These are phyloP conservation scores for Durusdinium trenchii DNA, from an alignment of 73 alveolate species.

Conservation along the genomic window DNA sequence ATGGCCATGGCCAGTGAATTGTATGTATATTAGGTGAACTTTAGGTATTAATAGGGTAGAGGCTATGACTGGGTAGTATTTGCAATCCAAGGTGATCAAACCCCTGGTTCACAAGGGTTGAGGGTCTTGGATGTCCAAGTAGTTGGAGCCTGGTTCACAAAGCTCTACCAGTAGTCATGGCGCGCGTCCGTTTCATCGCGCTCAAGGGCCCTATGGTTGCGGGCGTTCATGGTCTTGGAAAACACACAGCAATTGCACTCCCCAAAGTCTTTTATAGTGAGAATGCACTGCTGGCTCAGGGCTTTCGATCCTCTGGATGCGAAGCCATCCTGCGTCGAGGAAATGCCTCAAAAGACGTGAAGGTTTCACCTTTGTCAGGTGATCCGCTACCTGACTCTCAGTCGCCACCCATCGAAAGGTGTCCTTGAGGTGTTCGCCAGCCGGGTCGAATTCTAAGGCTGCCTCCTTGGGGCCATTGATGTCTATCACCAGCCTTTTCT, in stretches of 20 bases:
- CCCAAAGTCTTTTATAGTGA: constrained; percentile 5
- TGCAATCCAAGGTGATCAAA: too few relatives aligned
- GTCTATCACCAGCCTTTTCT: constrained; percentile 25
- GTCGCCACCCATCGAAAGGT: constrained; percentile 24
- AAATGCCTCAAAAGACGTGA: background rate
- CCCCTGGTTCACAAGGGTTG: too few relatives aligned
- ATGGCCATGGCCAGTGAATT: too few relatives aligned
- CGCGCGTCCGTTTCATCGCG: too few relatives aligned
- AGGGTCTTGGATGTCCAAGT: too few relatives aligned
- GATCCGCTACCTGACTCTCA: constrained; percentile 20
- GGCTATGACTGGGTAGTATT: too few relatives aligned
- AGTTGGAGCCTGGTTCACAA: too few relatives aligned
- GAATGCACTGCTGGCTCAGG: background rate
- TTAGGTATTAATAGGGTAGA: too few relatives aligned
- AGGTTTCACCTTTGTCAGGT: constrained; percentile 41
- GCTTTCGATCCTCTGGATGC: background rate
- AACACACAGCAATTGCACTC: constrained; percentile 1
- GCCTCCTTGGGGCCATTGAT: constrained; percentile 25
- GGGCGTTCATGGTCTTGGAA: background rate
- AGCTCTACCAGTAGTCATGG: too few relatives aligned
- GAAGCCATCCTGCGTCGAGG: background rate
- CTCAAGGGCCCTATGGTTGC: constrained; percentile 9
- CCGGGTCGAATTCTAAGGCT: constrained; percentile 28
- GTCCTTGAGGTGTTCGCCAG: background rate
- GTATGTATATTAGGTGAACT: too few relatives aligned